Base-by-base conservation (phyloP, 2,329 filamentous ascomycete genomes). In the Emydomyces testavorans region DNA sequence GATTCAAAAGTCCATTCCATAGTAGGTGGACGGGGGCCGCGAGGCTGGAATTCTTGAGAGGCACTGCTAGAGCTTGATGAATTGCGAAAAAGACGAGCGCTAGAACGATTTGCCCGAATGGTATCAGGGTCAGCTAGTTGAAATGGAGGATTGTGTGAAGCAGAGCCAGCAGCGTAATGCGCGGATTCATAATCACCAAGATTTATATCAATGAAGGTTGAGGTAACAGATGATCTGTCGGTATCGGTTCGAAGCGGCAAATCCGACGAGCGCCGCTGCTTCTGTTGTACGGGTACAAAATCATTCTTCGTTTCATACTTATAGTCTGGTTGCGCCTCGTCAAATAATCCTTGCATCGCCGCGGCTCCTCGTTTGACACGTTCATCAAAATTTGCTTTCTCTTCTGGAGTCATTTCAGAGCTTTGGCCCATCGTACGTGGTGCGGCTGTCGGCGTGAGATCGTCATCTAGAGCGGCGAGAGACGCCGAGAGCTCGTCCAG, bases 291-390 rank as follows among this genome's bases (percentile, higher is more conserved):
- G 0, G 69, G 69, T 3, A 71, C 63, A 51, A 72, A 70, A 56
- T 69, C 68, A 38, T 71, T 72, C 41, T 76, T 68, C 6, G 69
- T 72, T 53, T 76, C 74, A 56, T 78, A 77, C 48, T 71, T 71
- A 58, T 81, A 81, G n/a, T 71, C 74, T 5, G 71, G 72, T 46
- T 69, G 70, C 26, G 71, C 65, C 29, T 71, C 68, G 51, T 80
- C 69, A 57, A 79, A 81, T 3, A 81, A 60, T 7, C 77, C 73
- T 48, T 76, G 71, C 55, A 81, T 68, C 2, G 72, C 74, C 35
- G 65, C 69, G 49, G 74, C 73, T 37, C 78, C 78, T 54, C 78
- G 68, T 38, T 72, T 71, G 38, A 78, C 75, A 21, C 74, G 72
- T 54, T 75, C 70, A 55, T 80, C 75, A 51, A 74, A 75, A 56